Base-by-base conservation (phyloP, 169 alveolate species). In the Babesia ovata region DNA sequence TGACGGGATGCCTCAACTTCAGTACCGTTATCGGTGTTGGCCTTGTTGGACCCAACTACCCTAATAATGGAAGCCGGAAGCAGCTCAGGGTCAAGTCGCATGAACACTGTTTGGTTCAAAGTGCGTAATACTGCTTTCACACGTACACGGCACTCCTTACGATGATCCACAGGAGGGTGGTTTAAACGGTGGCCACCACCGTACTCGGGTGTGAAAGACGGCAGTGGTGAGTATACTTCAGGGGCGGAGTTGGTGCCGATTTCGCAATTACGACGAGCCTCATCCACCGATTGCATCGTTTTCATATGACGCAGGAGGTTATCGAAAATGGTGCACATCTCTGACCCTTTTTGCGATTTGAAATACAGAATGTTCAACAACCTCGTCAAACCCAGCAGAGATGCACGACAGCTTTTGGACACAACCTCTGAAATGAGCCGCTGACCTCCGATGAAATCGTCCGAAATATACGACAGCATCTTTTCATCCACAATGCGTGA, bases 401-500 rank as follows among this genome's bases (percentile, higher is more conserved):
- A 44, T 13, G 61, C n/a, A 11, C 79, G 53, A 12, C 42, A 48
- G 21, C 75, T 57, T 48, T 69, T 60, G n/a, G 71, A 36, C 12
- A 57, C 84, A 12, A 53, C 63, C 65, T 81, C 79, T 12, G 75
- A 58, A 24, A 81, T 66, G 48, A 81, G 69, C 28, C 76, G 65
- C 42, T 73, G 61, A 33, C 79, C 79, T 10, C 71, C 73, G n/a
- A 81, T 62, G 48, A 81, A 70, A 22, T 81, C 88, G 26, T 67
- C 75, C 9, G 70, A 49, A 21, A 81, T 81, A 39, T n/a, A 72
- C 22, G 50, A 50, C n/a, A 61, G 53, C 54, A 81, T 73, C 57
- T 81, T 81, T 29, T 81, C 88, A 46, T 81, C 88, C 14, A 72
- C 81, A 19, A 63, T 39, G 16, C 72, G 63, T 7, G 84, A 45